Evolutionary conservation across 169 alveolate genomes (phyloP), one percentile per base, ranked within the genome.

Genomic region (Toxoplasma gondii): DNA sequence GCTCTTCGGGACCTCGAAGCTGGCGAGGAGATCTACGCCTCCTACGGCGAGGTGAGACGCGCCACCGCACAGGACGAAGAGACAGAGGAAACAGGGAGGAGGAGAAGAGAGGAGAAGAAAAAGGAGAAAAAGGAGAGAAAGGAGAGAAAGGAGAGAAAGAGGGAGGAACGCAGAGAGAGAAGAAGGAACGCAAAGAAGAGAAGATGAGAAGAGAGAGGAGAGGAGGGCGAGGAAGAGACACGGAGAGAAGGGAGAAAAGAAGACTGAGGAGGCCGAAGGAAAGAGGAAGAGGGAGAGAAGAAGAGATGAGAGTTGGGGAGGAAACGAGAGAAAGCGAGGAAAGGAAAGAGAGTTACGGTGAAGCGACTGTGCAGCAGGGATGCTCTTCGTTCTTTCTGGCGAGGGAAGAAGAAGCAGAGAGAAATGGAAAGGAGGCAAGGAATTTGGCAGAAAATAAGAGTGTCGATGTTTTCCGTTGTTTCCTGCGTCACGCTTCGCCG

Each of bases 1-100:
- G 54, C 90, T 5, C 22, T 43, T 64, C 90, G 90, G 38, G 90
- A 38, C 41, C 38, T 82, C 38, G 31, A 24, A 0, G 69, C 90
- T 12, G 90, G 64, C 4, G 67, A 43, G 69, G 90, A 82, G 24
- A 82, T 82, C 90, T 82, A 41, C 67, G 90, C 90, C 39, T 82
- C 27, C 64, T 82, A 82, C 90, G 90, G 90, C 58, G 69, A 82
- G 90, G 90, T 82, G 41, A 78, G 86, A 29, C 39, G 27, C 27
- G 43, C 45, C 22, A 45, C 44, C 22, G n/a, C 45, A 27, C 9
- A 36, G 43, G 82, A 17, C 82, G 38, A 69, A 69, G 78, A 64
- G 27, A 64, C n/a, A 64, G 27, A 64, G 78, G 27, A 64, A 64
- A 27, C 78, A 64, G 27, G 78, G 27, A 64, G 27, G 78, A 64